A percentile compares a stretch with the other conserved stretches of the same genome.
These are phyloP conservation scores for Torulaspora pretoriensis DNA, from an alignment of 1,139 yeast species.

Conservation along the genomic window DNA sequence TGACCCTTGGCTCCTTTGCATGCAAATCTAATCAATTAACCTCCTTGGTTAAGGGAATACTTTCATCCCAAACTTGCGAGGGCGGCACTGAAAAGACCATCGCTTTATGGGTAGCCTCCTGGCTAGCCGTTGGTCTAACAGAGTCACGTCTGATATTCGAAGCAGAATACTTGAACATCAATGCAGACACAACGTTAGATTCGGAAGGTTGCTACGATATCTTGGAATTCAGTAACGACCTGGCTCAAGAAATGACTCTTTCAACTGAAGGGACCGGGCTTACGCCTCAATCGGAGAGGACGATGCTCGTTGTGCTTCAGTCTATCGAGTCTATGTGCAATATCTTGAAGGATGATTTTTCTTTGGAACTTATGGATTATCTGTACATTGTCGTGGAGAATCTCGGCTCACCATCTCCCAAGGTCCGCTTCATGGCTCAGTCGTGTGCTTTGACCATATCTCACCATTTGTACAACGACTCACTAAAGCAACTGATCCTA, in stretches of 20 bases:
- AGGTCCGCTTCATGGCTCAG: slow-evolving; percentile 47
- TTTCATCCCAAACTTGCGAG: slow-evolving; percentile 18
- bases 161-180: slow-evolving; percentile 33
- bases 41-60: slow-evolving; percentile 9
- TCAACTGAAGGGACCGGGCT: slow-evolving; percentile 16
- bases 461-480: slow-evolving; percentile 50
- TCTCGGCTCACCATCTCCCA: slow-evolving; percentile 46
- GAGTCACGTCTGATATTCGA: slow-evolving; percentile 12
- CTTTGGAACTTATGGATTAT: slow-evolving; percentile 49
- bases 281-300: slow-evolving; percentile 15
- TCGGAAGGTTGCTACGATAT: slow-evolving; percentile 24
- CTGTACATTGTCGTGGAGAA: slow-evolving; percentile 54
- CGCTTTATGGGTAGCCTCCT: slow-evolving; percentile 35
- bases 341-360: slow-evolving; percentile 42
- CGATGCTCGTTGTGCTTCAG: slow-evolving; percentile 31
- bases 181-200: slow-evolving; percentile 16
- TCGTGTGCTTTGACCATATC: slow-evolving; percentile 47
- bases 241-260: slow-evolving; percentile 27
- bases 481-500: slow-evolving; percentile 51
- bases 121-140: slow-evolving; percentile 27
- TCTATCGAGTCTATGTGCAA: slow-evolving; percentile 42
- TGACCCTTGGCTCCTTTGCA: slow-evolving; percentile 23
- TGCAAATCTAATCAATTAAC: slow-evolving; percentile 5
- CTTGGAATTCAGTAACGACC: slow-evolving; percentile 31
- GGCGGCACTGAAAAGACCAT: slow-evolving; percentile 21